Percentiles rank a stretch among this genome's conserved stretches.
These are phyloP conservation scores for Pilobolus umbonatus DNA, from an alignment of 192 early-diverging fungal genomes.

Conservation along the genomic window DNA sequence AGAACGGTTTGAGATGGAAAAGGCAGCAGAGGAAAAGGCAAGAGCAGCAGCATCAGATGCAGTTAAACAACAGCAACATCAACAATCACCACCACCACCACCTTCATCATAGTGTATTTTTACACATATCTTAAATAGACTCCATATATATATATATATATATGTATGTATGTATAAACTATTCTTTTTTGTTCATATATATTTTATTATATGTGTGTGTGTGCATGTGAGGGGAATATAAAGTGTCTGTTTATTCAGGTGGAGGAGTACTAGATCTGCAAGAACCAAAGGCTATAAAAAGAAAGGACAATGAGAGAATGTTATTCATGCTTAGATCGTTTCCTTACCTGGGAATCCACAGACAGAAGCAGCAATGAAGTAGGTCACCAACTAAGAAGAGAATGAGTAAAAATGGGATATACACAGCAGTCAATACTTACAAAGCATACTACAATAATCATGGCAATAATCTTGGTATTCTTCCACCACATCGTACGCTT, in stretches of 20 bases:
- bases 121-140: too few relatives aligned
- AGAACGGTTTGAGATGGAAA: slow-evolving; percentile 91
- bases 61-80: neutral
- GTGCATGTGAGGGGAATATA: too few relatives aligned
- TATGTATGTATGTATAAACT: too few relatives aligned
- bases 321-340: neutral
- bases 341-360: slow-evolving; percentile 77
- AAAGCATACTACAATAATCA: slow-evolving; percentile 53
- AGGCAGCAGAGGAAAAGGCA: slow-evolving; percentile 51
- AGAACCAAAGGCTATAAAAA: slow-evolving; percentile 16
- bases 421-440: slow-evolving; percentile 32
- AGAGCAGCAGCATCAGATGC: slow-evolving; percentile 13
- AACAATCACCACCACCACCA: slow-evolving; percentile 9
- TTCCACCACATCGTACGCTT: slow-evolving; percentile 93
- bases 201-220: too few relatives aligned
- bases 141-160: too few relatives aligned
- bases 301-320: neutral
- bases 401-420: too few relatives aligned
- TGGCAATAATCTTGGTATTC: slow-evolving; percentile 78
- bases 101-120: slow-evolving; percentile 12
- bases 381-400: slow-evolving; percentile 57
- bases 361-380: slow-evolving; percentile 63
- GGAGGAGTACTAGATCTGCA: slow-evolving; percentile 3
- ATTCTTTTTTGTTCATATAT: too few relatives aligned
- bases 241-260: too few relatives aligned